Conservation (phyloP, 768 basidiomycete genomes). For the Stropharia rugosoannulata region DNA sequence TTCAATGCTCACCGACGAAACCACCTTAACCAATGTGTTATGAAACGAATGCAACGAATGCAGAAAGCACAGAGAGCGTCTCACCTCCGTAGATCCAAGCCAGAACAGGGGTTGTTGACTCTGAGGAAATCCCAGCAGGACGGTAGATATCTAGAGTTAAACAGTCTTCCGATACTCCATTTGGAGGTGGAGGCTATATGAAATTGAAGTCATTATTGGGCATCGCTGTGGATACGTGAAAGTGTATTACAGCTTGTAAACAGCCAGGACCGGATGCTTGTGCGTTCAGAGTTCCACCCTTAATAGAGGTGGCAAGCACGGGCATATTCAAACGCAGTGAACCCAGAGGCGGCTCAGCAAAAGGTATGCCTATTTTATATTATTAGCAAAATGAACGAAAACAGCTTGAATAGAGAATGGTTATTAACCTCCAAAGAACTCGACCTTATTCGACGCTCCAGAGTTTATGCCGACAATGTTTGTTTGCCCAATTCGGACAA, state of each 20-base stretch:
- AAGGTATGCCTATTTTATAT: neutral
- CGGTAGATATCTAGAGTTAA: slow-evolving; percentile 55
- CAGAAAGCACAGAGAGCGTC: neutral
- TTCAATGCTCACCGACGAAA: slow-evolving; percentile 4
- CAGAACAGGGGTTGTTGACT: slow-evolving; percentile 34
- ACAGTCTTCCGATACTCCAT: slow-evolving; percentile 51
- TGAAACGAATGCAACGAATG: neutral
- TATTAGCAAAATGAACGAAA: neutral
- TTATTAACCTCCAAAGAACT: slow-evolving; percentile 10
- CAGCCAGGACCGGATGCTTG: slow-evolving; percentile 42
- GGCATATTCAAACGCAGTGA: slow-evolving; percentile 41
- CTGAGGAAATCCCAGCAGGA: slow-evolving; percentile 31
- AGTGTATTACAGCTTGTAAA: slow-evolving; percentile 37
- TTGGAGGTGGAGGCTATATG: slow-evolving; percentile 21
- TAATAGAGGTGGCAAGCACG: slow-evolving; percentile 36
- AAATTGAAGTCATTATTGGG: neutral
- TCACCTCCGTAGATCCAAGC: slow-evolving; percentile 18
- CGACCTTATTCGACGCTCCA: neutral
- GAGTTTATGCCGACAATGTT: neutral
- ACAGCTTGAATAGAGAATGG: neutral
- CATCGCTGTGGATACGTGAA: no score
- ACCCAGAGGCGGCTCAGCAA: slow-evolving; percentile 45
- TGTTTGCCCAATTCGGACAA: neutral
- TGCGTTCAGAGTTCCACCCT: slow-evolving; percentile 35
- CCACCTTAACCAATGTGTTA: slow-evolving; percentile 8